Evolutionary conservation across 164 flowering plant genomes (phyloP).

Genomic region (Aristolochia californica): DNA sequence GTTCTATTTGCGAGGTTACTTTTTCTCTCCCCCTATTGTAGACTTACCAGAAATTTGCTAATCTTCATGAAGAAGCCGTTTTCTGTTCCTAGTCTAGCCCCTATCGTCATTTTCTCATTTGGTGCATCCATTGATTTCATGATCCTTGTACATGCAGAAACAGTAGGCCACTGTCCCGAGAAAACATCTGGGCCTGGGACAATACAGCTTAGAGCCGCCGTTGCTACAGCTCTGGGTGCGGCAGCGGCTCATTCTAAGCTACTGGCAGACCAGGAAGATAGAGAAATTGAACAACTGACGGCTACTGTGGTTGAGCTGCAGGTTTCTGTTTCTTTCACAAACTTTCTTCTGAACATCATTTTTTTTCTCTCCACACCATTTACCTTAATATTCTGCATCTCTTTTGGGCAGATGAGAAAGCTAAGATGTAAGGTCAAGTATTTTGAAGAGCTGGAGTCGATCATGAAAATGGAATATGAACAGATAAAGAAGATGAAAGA

Average conservation of each 20-base stretch:
- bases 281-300: conserved; percentile 60
- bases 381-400: neutral
- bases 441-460: conserved; percentile 54
- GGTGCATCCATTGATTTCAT: neutral
- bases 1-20: too few species aligned
- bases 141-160: conserved; percentile 26
- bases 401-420: conserved; percentile 50
- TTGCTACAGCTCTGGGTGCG: conserved; percentile 84
- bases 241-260: conserved; percentile 83
- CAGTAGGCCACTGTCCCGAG: conserved; percentile 14
- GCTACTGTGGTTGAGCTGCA: conserved; percentile 69
- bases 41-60: too few species aligned
- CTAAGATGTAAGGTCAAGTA: conserved; percentile 49
- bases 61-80: too few species aligned
- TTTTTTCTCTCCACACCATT: neutral
- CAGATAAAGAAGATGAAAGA: conserved; percentile 48
- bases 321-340: conserved; percentile 23
- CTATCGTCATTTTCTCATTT: neutral
- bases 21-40: neutral
- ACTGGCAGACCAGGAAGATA: conserved; percentile 83
- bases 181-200: conserved; percentile 35
- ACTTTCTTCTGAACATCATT: neutral
- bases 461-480: conserved; percentile 61
- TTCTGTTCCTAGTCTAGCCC: too few species aligned
- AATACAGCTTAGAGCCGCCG: conserved; percentile 58